These are phyloP conservation scores for Hawksworthiomyces lignivorus DNA, from an alignment of 2,329 filamentous ascomycete genomes.

Conservation along the genomic window DNA sequence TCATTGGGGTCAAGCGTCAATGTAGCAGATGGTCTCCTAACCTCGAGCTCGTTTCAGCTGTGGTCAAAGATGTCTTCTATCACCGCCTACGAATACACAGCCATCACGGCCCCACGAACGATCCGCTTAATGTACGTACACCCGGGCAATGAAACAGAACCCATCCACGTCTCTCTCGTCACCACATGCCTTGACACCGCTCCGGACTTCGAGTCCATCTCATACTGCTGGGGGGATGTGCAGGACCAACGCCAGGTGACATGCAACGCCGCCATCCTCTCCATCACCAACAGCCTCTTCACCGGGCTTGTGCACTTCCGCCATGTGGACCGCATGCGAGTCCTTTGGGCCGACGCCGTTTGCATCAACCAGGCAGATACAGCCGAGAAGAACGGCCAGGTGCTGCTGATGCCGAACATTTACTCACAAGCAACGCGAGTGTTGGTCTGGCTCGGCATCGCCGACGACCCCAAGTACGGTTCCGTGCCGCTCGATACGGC, in stretches of 20 bases:
- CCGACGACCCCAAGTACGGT: too few species aligned
- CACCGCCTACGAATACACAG: too few species aligned
- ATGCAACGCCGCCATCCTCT: background rate
- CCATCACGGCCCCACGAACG: too few species aligned
- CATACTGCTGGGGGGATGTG: conserved; percentile 3
- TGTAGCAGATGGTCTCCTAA: too few species aligned
- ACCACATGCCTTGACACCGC: background rate
- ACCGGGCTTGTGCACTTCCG: background rate
- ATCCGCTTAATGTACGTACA: too few species aligned
- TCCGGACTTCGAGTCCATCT: conserved; percentile 1
- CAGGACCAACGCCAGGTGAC: background rate
- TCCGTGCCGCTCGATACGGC: too few species aligned
- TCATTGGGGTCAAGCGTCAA: too few species aligned
- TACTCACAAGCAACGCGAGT: conserved; percentile 25
- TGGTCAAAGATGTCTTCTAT: too few species aligned
- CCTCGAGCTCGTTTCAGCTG: too few species aligned
- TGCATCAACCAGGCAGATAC: conserved; percentile 14
- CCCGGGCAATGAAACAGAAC: too few species aligned
- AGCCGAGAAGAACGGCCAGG: conserved; percentile 25
- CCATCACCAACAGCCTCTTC: background rate
- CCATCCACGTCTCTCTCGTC: too few species aligned
- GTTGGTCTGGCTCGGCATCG: conserved; percentile 26
- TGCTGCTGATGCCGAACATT: conserved; percentile 26
- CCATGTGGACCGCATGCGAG: background rate
- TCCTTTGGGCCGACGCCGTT: conserved; percentile 26